These are phyloP conservation scores for Tuber magnatum DNA, from an alignment of 495 filamentous ascomycete genomes.

Conservation along the genomic window DNA sequence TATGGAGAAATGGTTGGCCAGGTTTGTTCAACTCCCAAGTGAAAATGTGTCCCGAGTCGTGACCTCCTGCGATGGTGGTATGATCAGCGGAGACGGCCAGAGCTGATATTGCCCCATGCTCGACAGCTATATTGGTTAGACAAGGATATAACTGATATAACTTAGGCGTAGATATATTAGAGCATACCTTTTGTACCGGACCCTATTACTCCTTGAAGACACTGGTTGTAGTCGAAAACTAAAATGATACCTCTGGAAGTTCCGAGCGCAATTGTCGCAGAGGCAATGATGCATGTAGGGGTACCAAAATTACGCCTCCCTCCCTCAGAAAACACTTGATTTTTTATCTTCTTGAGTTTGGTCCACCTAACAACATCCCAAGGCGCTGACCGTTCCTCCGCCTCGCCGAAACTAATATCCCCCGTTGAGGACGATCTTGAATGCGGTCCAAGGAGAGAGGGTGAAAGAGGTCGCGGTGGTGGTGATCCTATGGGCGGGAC, in stretches of 20 bases:
- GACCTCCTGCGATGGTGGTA: conserved; percentile 79
- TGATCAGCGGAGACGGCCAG: conserved; percentile 90
- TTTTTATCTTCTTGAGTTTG: conserved; percentile 79
- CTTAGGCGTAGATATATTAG: conserved; percentile 9
- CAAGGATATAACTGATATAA: background rate
- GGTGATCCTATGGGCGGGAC: conserved; percentile 15
- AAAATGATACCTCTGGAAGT: conserved; percentile 90
- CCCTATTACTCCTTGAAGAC: conserved; percentile 83
- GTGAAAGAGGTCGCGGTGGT: conserved; percentile 65
- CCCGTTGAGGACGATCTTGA: conserved; percentile 65
- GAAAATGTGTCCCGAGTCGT: conserved; percentile 85
- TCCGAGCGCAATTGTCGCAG: conserved; percentile 81
- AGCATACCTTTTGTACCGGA: conserved; percentile 80
- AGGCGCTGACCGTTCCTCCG: conserved; percentile 52
- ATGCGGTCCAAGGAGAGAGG: conserved; percentile 65
- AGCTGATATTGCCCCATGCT: conserved; percentile 79
- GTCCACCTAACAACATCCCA: conserved; percentile 99
- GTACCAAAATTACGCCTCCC: conserved; percentile 88
- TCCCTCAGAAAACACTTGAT: conserved; percentile 86
- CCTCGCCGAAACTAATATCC: conserved; percentile 24
- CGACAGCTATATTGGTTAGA: conserved; percentile 56
- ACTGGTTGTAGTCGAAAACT: conserved; percentile 95
- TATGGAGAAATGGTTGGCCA: conserved; percentile 78
- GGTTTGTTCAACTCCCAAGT: conserved; percentile 86
- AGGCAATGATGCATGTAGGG: conserved; percentile 83